phyloP scores from a whole-genome alignment of 2,329 filamentous ascomycete species.

The Pyrenophora teres region DNA sequence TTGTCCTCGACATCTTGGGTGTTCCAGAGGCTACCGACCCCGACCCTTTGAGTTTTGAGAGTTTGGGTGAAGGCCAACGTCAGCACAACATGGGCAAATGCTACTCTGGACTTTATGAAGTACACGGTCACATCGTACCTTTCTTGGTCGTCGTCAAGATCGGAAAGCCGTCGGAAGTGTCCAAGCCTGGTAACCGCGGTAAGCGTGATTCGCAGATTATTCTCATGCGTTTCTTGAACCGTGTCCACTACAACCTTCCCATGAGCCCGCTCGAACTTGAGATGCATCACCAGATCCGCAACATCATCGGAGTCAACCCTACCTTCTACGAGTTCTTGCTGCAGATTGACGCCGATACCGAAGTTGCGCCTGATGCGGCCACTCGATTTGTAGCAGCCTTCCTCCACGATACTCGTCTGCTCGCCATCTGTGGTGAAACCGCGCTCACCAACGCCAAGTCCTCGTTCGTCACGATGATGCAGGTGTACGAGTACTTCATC shows the following conservation, averaged over 20 bases:
- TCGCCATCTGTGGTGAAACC: conserved; percentile 93
- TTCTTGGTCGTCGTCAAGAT: conserved; percentile 97
- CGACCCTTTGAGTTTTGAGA: conserved; percentile 94
- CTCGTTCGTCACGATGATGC: conserved; percentile 97
- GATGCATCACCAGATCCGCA: conserved; percentile 98
- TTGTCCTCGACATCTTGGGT: conserved; percentile 94
- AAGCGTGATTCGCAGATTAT: conserved; percentile 99
- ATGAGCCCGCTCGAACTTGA: conserved; percentile 98
- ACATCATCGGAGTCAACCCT: conserved; percentile 98
- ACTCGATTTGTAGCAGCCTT: conserved; percentile 92
- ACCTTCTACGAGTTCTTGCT: conserved; percentile 98
- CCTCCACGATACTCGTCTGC: conserved; percentile 88
- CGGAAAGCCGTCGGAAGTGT: conserved; percentile 78
- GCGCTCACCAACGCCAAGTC: conserved; percentile 89
- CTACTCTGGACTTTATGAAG: conserved; percentile 96
- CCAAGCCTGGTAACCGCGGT: conserved; percentile 85
- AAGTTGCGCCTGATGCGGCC: conserved; percentile 85
- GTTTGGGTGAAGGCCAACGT: conserved; percentile 91
- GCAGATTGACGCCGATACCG: conserved; percentile 96
- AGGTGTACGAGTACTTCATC: conserved; percentile 99
- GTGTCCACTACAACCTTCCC: conserved; percentile 93
- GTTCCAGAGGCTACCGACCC: conserved; percentile 93
- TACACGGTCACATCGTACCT: conserved; percentile 96
- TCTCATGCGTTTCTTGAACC: conserved; percentile 98
- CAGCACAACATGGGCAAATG: conserved; percentile 99